Evolutionary conservation across 2,329 filamentous ascomycete genomes (phyloP).

Genomic region (Rutstroemia sp.): DNA sequence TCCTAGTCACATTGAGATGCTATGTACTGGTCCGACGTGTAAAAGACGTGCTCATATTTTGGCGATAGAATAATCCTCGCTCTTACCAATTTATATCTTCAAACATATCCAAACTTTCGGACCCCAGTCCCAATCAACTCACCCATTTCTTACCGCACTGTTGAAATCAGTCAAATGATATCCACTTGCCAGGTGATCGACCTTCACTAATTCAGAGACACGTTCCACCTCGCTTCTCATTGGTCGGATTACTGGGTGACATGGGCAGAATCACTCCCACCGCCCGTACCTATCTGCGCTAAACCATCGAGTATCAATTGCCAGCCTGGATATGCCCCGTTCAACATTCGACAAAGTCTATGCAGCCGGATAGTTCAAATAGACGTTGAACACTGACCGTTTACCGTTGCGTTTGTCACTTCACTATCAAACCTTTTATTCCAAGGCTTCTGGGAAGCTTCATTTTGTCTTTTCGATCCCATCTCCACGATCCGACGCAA

Average conservation of each 20-base stretch:
- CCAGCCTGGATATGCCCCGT: conserved; percentile 9
- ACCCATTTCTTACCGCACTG: too few species aligned
- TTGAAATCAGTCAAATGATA: neutral
- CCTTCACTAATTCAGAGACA: conserved; percentile 1
- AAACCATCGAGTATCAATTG: conserved; percentile 1
- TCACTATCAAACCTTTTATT: too few species aligned
- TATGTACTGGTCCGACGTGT: neutral
- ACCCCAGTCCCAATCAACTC: neutral
- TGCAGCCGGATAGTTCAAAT: neutral
- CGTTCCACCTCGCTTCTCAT: neutral
- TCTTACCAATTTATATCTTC: neutral
- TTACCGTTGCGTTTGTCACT: neutral
- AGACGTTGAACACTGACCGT: conserved; percentile 1
- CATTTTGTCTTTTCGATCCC: neutral
- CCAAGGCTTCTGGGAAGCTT: neutral
- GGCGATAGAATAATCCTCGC: too few species aligned
- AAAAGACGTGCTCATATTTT: neutral
- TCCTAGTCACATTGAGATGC: too few species aligned
- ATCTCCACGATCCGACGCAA: neutral
- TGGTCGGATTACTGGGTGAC: neutral
- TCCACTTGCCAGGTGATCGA: neutral
- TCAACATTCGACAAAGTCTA: neutral
- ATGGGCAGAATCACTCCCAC: neutral
- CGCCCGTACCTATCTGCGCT: neutral
- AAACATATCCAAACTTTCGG: neutral